Base-by-base conservation (phyloP, 2,329 filamentous ascomycete species). In the Exophiala oligosperma region DNA sequence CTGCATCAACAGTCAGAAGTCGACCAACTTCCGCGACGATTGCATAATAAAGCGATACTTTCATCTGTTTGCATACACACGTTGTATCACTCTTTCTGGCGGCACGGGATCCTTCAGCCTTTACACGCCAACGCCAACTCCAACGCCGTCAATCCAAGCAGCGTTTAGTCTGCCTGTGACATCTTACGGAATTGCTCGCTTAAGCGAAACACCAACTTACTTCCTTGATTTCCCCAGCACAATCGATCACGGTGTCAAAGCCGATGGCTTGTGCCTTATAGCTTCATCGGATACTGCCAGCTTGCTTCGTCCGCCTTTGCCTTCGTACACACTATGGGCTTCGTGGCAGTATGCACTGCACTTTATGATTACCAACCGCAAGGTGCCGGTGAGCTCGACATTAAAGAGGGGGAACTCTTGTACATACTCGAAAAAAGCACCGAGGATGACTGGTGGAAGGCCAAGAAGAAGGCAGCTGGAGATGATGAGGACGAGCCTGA, bases 361-460 rank as follows among this genome's bases (percentile, higher is more conserved):
- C 71, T 96, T 70, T 97, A 96, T 81, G 92, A 96, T 78, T 97
- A 97, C 79, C 81, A 83, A 72, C 91, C 93, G 63, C 91, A 95
- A 74, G 87, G 86, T 67, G 88, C 91, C 69, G 89, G 89, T 65
- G 93, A 97, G 82, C 82, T 97, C 61, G 83, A 87, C 64, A 89
- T 97, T 68, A 79, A 77, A 56, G 92, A 97, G 70, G 92, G 92
- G 59, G 93, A 97, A 75, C 73, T 97, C 63, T 84, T 97, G 59
- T 97, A 92, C 74, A 82, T 97, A 57, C 77, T 96, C 57, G 91
- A 96, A 69, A 95, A 95, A 78, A 89, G 85, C 64, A 73, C 77
- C 51, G 86, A 90, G 14, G 88, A 89, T 73, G 86, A 91, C 72
- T 97, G 94, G 94, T 97, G 94, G 94, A 94, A 88, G 74, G 91